phyloP scores from a whole-genome alignment of 768 basidiomycete genomes.

The Amanita rimosa region DNA sequence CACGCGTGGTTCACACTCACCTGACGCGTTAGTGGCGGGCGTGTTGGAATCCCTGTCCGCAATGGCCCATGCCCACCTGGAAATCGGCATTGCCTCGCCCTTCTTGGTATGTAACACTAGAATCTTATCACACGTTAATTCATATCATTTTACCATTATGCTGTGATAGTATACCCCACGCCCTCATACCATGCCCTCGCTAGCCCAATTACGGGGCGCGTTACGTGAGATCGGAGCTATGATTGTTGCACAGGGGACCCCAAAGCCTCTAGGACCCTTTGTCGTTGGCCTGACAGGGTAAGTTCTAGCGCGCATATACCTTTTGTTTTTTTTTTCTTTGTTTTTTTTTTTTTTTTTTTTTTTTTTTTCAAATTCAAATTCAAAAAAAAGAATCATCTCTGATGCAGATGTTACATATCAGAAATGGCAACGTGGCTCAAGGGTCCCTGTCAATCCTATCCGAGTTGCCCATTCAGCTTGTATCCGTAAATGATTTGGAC shows the following conservation, averaged over 20 bases:
- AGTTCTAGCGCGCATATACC: conserved; percentile 8
- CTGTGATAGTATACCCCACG: conserved; percentile 57
- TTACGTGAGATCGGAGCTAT: conserved; percentile 46
- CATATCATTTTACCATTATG: too few species aligned
- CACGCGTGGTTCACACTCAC: background rate
- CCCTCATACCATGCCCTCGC: conserved; percentile 60
- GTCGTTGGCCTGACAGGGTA: conserved; percentile 81
- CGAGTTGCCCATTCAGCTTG: conserved; percentile 55
- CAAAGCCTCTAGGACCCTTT: conserved; percentile 59
- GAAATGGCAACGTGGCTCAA: conserved; percentile 72
- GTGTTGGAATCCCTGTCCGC: conserved; percentile 72
- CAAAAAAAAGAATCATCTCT: background rate
- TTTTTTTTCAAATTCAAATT: background rate
- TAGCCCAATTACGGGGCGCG: conserved; percentile 38
- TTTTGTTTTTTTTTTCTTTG: background rate
- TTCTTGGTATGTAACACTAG: conserved; percentile 49
- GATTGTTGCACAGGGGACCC: conserved; percentile 47
- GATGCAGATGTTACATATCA: conserved; percentile 19
- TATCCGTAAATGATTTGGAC: conserved; percentile 46
- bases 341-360: too few species aligned
- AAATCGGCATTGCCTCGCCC: conserved; percentile 70
- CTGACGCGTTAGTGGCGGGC: conserved; percentile 45
- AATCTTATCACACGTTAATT: background rate
- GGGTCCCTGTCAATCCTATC: conserved; percentile 65
- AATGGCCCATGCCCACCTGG: conserved; percentile 69